Base-by-base conservation (phyloP, 805 yeast genomes). In the Cyberlindnera subsufficiens region DNA sequence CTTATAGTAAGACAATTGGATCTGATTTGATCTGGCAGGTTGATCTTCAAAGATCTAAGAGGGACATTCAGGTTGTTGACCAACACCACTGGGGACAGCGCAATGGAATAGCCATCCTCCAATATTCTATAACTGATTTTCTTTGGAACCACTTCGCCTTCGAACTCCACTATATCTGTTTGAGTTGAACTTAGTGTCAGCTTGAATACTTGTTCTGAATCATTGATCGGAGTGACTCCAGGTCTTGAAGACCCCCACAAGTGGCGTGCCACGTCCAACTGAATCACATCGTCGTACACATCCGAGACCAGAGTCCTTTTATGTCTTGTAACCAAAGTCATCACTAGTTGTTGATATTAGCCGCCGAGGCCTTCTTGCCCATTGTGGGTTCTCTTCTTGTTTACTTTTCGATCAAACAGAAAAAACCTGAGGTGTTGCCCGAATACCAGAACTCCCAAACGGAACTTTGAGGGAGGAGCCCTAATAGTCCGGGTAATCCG, bases 1-100 rank as follows among this genome's bases (percentile, higher is more conserved):
- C 60, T 43, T 4, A 74, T 47, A 0, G 65, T 47, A 2, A 72
- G 42, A 47, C 80, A 75, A 35, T 64, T 52, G 1, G 57, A 39
- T 30, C 59, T 52, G 6, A 71, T 52, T 18, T 45, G 36, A 35
- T 65, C 67, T 4, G 80, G 77, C 14, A 72, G 51, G 35, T 52
- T 50, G 42, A 77, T 55, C 39, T 62, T 51, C 8, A 56, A 34
- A 15, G 40, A 37, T 32, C 53, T 51, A 5, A 55, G 19, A 2
- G 44, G 37, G 18, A 55, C 40, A 15, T 46, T 45, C 11, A 56
- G 35, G 41, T 50, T 54, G 37, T 58, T 54, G 32, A 55, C 57
- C 30, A 55, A 38, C 2, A 45, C 46, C 29, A 58, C 19, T 16
- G 63, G 62, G 3, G 47, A 31, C 2, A 59, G 39, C 2, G 49